These are phyloP conservation scores for Blastocystis hominis DNA, from an alignment of 352 stramenopile species.

Conservation along the genomic window DNA sequence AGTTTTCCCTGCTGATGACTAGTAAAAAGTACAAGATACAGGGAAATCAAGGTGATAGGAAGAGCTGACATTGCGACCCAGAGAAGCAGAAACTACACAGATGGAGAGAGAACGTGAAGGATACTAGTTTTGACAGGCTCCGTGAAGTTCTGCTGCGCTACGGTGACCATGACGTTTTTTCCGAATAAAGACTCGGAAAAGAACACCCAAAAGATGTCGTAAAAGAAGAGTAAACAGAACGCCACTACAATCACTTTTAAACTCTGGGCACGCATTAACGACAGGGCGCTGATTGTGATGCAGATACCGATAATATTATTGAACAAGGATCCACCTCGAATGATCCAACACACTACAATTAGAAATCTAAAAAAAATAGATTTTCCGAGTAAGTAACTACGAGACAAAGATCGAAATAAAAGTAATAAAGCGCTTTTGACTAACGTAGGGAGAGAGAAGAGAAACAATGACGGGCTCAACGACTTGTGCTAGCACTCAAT, in stretches of 20 bases:
- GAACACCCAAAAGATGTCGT: slow-evolving; percentile 38
- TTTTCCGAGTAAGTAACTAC: neutral
- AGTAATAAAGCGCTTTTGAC: no score
- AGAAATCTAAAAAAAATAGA: neutral
- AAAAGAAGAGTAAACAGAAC: slow-evolving; percentile 16
- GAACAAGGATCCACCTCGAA: neutral
- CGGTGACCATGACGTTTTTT: slow-evolving; percentile 24
- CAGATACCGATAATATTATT: neutral
- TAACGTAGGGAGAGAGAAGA: neutral
- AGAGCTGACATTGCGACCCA: neutral
- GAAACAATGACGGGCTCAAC: neutral
- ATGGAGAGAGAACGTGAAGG: neutral
- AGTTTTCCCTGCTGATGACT: neutral
- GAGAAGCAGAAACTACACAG: neutral
- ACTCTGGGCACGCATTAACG: neutral
- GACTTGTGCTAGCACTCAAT: neutral
- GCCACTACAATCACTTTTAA: neutral
- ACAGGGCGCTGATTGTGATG: neutral
- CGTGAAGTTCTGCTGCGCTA: slow-evolving; percentile 11
- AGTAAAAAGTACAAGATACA: neutral
- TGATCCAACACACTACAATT: neutral
- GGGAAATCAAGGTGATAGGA: slow-evolving; percentile 13
- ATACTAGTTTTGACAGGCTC: neutral
- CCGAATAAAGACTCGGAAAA: neutral
- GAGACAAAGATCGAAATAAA: neutral